Base-by-base conservation (phyloP, 331 rosid species). In the Erythrophleum ivorense region DNA sequence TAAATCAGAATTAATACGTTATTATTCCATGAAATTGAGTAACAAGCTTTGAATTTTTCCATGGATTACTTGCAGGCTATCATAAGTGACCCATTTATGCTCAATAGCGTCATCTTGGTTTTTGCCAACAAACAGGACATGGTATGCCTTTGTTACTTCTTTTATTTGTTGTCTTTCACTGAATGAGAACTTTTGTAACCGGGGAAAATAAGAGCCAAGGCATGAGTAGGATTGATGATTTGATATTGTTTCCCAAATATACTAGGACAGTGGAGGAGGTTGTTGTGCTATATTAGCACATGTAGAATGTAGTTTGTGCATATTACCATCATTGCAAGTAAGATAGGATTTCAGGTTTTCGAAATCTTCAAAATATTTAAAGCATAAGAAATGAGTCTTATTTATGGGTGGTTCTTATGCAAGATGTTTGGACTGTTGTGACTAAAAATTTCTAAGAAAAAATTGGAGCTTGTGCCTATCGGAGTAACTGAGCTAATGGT, bases 111-210 rank as follows among this genome's bases (percentile, higher is more conserved):
- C 88, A 91, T 95, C 84, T 87, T 95, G 92, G 97, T 95, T 79
- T 95, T 95, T 84, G 98, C 98, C 36, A 95, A 95, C 79, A 95
- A 95, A 87, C 98, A 95, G 66, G 98, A 95, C 86, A 88, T 95
- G 97, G 98, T 95, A 95, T 57, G 94, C 81, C 18, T 49, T 72
- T 60, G 41, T 40, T 77, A 52, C 67, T 82, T 71, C 2, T 77
- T 63, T 81, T 72, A 54, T 86, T 31, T 76, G 1, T 58, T 6
- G 78, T 82, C 60, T 80, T 78, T 82, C n/a, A 19, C 72, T 63
- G 54, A 73, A 82, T 77, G 34, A 57, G 31, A 73, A 33, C 49
- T 18, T 67, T 76, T 72, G 36, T 60, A 79, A 34, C 65, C 79
- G 46, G 63, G 48, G 69, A 73, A 9, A 52, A 48, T 18, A 29